Conservation (phyloP, 1,284 basidiomycete species). For the Ganoderma multipileum region DNA sequence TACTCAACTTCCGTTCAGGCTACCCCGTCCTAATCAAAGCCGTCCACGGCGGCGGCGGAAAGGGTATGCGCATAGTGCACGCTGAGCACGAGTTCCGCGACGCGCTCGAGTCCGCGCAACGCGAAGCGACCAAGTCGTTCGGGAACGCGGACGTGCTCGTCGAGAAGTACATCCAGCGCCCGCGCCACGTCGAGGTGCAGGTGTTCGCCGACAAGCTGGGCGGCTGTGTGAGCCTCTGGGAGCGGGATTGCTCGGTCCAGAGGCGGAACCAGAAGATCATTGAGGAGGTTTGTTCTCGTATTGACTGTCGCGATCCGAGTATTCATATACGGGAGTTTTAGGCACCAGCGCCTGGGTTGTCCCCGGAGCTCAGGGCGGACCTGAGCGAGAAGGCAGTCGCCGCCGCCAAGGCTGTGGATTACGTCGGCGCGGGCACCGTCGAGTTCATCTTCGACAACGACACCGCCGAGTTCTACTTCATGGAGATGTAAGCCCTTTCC, state of each 20-base stretch:
- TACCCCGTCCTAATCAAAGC: conserved; percentile 97
- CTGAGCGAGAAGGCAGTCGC: conserved; percentile 89
- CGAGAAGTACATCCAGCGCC: conserved; percentile 86
- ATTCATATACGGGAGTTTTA: conserved; percentile 36
- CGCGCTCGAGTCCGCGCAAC: conserved; percentile 83
- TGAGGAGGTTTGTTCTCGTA: conserved; percentile 66
- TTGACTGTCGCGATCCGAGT: not conserved
- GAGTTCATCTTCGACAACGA: conserved; percentile 96
- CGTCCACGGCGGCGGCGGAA: conserved; percentile 95
- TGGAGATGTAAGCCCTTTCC: conserved; percentile 90
- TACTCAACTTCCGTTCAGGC: conserved; percentile 44
- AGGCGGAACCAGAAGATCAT: conserved; percentile 95
- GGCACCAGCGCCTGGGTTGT: conserved; percentile 91
- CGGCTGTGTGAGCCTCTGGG: conserved; percentile 87
- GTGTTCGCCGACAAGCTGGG: conserved; percentile 86
- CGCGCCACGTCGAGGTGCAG: conserved; percentile 90
- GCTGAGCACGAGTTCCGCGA: conserved; percentile 73
- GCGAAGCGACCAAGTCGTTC: conserved; percentile 88
- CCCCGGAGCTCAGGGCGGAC: conserved; percentile 77
- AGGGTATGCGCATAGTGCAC: conserved; percentile 93
- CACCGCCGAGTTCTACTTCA: conserved; percentile 86
- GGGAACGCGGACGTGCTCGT: conserved; percentile 87
- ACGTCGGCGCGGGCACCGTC: conserved; percentile 91
- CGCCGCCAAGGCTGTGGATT: conserved; percentile 90
- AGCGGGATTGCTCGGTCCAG: conserved; percentile 95